Conservation (phyloP, 108 stramenopile species). For the Cyclotella kingstonii region DNA sequence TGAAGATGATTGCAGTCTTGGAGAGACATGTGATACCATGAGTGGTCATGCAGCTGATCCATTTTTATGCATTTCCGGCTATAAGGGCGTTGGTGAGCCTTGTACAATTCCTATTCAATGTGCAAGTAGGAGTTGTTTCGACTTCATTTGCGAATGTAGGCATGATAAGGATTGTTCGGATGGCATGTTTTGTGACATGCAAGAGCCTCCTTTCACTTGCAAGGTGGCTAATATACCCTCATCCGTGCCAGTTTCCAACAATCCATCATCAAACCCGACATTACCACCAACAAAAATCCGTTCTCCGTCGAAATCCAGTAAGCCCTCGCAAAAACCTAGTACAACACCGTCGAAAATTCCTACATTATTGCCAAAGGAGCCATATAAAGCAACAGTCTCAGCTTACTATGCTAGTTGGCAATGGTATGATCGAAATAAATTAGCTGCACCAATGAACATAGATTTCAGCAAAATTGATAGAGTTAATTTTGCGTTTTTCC, state of each 20-base stretch:
- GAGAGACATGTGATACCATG: conserved; percentile 1
- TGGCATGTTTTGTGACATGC: not conserved
- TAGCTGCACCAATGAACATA: conserved; percentile 29
- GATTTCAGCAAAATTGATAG: conserved; percentile 40
- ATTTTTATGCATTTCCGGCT: conserved; percentile 11
- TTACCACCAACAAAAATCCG: not conserved
- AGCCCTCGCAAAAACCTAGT: not conserved
- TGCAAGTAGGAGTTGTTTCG: conserved; percentile 9
- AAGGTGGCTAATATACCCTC: not conserved
- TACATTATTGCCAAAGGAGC: not conserved
- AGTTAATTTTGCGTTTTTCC: conserved; percentile 45
- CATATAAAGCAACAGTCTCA: not conserved
- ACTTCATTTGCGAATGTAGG: conserved; percentile 14
- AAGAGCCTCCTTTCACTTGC: conserved; percentile 8
- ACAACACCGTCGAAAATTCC: not conserved
- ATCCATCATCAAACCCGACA: not conserved
- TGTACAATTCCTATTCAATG: conserved; percentile 10
- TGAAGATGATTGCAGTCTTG: not conserved
- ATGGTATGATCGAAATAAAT: conserved; percentile 34
- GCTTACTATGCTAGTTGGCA: conserved; percentile 20
- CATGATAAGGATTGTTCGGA: conserved; percentile 9
- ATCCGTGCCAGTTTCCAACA: not conserved
- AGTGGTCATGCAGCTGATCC: conserved; percentile 11
- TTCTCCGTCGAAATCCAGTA: not conserved
- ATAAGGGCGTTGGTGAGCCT: conserved; percentile 1